Percentiles rank a stretch among this genome's conserved stretches.
These are phyloP conservation scores for Saturnispora ahearnii DNA, from an alignment of 805 yeast genomes.

Conservation along the genomic window DNA sequence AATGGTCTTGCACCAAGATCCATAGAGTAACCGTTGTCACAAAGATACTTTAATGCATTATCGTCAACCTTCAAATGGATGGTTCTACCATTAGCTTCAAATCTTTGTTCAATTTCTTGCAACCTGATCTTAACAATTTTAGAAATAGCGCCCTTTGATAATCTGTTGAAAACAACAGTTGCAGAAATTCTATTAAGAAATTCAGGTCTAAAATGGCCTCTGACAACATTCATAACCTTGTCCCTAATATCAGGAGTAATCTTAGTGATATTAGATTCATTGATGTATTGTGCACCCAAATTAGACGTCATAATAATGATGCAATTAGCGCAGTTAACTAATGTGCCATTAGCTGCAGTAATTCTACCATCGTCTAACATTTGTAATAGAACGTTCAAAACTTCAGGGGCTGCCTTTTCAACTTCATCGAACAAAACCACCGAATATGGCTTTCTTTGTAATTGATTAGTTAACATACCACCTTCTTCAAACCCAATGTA, in stretches of 20 bases:
- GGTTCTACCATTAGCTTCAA: conserved; percentile 74
- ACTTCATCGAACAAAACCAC: conserved; percentile 96
- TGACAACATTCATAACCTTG: conserved; percentile 74
- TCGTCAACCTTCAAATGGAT: conserved; percentile 64
- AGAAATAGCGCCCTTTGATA: conserved; percentile 83
- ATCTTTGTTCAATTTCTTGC: conserved; percentile 75
- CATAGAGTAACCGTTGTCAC: conserved; percentile 79
- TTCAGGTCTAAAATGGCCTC: conserved; percentile 92
- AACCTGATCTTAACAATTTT: conserved; percentile 85
- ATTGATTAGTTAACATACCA: conserved; percentile 88
- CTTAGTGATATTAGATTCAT: conserved; percentile 50
- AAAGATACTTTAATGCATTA: conserved; percentile 72
- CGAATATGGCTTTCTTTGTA: conserved; percentile 86
- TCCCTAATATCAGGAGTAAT: conserved; percentile 63
- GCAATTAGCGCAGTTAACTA: conserved; percentile 85
- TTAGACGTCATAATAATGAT: conserved; percentile 96
- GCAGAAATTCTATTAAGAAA: conserved; percentile 93
- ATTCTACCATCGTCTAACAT: conserved; percentile 94
- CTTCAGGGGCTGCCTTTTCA: conserved; percentile 98
- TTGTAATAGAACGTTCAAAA: conserved; percentile 82
- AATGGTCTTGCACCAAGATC: conserved; percentile 97
- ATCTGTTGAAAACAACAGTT: conserved; percentile 85
- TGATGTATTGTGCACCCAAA: conserved; percentile 87
- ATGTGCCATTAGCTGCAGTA: conserved; percentile 89
- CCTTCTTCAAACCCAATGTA: conserved; percentile 97